Conservation (phyloP, 768 basidiomycete genomes). For the Phylloporus arenicola region DNA sequence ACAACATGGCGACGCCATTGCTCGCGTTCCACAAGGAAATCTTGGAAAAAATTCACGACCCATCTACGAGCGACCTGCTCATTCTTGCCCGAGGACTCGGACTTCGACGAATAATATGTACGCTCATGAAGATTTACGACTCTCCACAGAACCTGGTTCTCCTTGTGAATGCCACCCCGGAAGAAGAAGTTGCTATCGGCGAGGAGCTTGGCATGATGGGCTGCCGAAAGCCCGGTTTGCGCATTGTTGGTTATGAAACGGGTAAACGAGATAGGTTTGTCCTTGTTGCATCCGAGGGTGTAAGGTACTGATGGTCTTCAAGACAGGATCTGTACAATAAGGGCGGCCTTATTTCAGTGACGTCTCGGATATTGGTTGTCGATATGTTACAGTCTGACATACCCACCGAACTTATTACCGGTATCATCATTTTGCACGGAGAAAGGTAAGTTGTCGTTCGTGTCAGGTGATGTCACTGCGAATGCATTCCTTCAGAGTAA, state of each 20-base stretch:
- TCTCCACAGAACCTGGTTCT: conserved; percentile 78
- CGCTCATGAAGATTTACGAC: conserved; percentile 89
- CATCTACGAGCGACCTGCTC: conserved; percentile 64
- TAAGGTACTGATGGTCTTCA: conserved; percentile 8
- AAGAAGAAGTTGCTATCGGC: conserved; percentile 87
- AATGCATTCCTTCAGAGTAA: conserved; percentile 52
- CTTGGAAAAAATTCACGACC: conserved; percentile 66
- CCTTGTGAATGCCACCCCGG: conserved; percentile 75
- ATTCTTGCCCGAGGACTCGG: conserved; percentile 90
- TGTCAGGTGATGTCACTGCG: neutral
- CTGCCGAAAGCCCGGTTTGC: conserved; percentile 78
- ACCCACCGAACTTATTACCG: conserved; percentile 81
- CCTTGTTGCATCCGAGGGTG: neutral
- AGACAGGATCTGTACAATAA: conserved; percentile 82
- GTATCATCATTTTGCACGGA: conserved; percentile 84
- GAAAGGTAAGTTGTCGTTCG: conserved; percentile 57
- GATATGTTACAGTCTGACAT: conserved; percentile 89
- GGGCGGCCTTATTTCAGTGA: conserved; percentile 88
- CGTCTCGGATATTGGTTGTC: conserved; percentile 89
- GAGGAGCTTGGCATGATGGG: conserved; percentile 93
- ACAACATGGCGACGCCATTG: conserved; percentile 27
- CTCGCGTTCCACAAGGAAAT: conserved; percentile 67
- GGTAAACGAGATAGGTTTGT: conserved; percentile 70
- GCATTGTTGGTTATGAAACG: conserved; percentile 80
- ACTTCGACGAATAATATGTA: conserved; percentile 75